Evolutionary conservation across 2,329 filamentous ascomycete genomes (phyloP).

Genomic region (Trematosphaeria pertusa): DNA sequence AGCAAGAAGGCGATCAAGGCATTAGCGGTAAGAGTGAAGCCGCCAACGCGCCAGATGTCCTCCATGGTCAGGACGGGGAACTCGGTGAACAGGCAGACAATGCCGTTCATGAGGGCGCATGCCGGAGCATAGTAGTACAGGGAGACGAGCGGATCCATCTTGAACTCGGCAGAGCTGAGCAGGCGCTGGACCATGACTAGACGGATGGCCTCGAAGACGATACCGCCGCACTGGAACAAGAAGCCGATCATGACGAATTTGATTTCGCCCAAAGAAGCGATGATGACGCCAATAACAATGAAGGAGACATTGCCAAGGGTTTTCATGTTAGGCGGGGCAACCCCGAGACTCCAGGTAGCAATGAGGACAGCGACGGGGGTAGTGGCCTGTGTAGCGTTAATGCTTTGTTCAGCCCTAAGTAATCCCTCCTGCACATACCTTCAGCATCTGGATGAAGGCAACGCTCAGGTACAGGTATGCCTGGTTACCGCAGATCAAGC

Average conservation of each 20-base stretch:
- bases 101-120: constrained; percentile 81
- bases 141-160: constrained; percentile 89
- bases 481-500: constrained; percentile 94
- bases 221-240: constrained; percentile 78
- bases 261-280: constrained; percentile 95
- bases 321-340: constrained; percentile 82
- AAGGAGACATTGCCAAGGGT: constrained; percentile 91
- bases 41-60: constrained; percentile 76
- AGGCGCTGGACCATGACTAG: constrained; percentile 85
- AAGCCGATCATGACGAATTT: constrained; percentile 85
- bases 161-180: constrained; percentile 82
- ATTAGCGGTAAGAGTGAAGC: constrained; percentile 76
- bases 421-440: constrained; percentile 63
- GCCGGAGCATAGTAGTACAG: constrained; percentile 90
- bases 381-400: constrained; percentile 69
- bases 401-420: constrained; percentile 4
- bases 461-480: constrained; percentile 95
- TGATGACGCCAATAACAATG: constrained; percentile 92
- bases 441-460: constrained; percentile 99
- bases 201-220: constrained; percentile 82
- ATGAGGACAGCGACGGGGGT: constrained; percentile 93
- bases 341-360: constrained; percentile 85
- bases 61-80: constrained; percentile 71
- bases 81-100: constrained; percentile 76
- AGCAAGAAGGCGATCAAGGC: constrained; percentile 80